Evolutionary conservation across 2,329 filamentous ascomycete genomes (phyloP), one percentile per base, ranked within the genome.

Genomic region (Ceratocystis ficicola): DNA sequence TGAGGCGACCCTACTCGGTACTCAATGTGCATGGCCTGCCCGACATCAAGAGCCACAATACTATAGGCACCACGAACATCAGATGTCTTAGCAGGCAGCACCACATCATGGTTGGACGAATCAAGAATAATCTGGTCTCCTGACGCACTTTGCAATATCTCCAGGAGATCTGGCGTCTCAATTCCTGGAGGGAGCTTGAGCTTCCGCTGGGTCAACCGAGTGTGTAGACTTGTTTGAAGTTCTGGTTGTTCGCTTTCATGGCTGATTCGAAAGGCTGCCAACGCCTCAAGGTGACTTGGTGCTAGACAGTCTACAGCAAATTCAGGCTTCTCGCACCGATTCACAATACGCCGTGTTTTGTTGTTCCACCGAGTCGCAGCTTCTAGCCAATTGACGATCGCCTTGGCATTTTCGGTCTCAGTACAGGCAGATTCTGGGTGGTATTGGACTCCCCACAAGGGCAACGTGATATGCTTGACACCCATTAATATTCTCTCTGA

Each of bases 351-450:
- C 67, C 44, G n/a, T 67, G 69, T 70, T 15, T 67, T 66, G 41
- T 75, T 71, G 62, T 86, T 88, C 83, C 87, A 91, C 52, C 74
- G 73, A 65, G 79, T 75, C 0, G 86, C 85, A 71, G 84, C 79
- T 3, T 74, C 72, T 80, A 91, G 94, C 90, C 91, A 96, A 71
- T 89, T 90, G 63, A 75, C 75, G 44, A 95, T 78, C 30, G 95
- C 78, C 15, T 77, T 76, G 22, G 80, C 82, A 1, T 88, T 86
- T 68, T 82, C 81, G 2, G 79, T 76, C 48, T 89, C 88, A 3
- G 91, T 95, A 73, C 90, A 95, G 15, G 90, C 83, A 0, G 90
- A 95, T 74, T 96, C 91, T 0, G 91, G 91, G 72, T 96, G 91
- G 71, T 94, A 96, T 72, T 96, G 92, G 20, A 96, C 80, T 0